Percentiles rank a stretch among this genome's conserved stretches.
Evolutionary conservation across 192 early-diverging fungal genomes (phyloP).

Genomic region (Backusella australiensis): DNA sequence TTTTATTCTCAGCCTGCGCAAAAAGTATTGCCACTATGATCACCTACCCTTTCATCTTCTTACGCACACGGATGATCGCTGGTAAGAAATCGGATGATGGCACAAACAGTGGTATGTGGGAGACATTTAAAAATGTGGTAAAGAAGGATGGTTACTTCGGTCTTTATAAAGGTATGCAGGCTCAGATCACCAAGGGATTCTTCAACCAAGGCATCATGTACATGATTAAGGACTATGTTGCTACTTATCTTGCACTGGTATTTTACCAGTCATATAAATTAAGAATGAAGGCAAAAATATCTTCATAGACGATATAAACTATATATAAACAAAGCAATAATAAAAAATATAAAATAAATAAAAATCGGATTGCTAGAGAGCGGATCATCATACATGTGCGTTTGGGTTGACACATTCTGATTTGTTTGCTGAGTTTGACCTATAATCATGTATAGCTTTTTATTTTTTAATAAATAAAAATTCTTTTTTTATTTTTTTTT

Average conservation of each 20-base stretch:
- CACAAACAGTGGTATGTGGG: background rate
- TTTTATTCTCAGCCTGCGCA: constrained; percentile 46
- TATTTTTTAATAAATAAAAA: background rate
- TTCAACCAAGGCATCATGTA: constrained; percentile 52
- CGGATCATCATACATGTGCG: background rate
- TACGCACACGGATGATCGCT: constrained; percentile 43
- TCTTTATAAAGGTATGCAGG: constrained; percentile 35
- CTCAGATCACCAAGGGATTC: constrained; percentile 54
- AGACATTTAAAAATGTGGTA: constrained; percentile 11
- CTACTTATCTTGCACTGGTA: constrained; percentile 40
- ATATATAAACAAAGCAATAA: background rate
- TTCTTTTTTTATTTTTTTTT: too few species aligned
- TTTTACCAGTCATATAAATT: constrained; percentile 36
- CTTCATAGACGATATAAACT: background rate
- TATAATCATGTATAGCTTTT: background rate
- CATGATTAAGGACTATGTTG: constrained; percentile 57
- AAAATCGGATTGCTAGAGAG: background rate
- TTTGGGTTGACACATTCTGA: background rate
- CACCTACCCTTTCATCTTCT: constrained; percentile 51
- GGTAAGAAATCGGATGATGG: constrained; percentile 7
- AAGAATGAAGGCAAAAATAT: constrained; percentile 1
- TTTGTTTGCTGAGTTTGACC: background rate
- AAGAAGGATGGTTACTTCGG: constrained; percentile 11
- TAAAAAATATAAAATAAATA: background rate
- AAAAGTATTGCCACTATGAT: constrained; percentile 48